A percentile compares a stretch with the other conserved stretches of the same genome.
Evolutionary conservation across 345 rosid genomes (phyloP).

Genomic region (Raphanus sativus): DNA sequence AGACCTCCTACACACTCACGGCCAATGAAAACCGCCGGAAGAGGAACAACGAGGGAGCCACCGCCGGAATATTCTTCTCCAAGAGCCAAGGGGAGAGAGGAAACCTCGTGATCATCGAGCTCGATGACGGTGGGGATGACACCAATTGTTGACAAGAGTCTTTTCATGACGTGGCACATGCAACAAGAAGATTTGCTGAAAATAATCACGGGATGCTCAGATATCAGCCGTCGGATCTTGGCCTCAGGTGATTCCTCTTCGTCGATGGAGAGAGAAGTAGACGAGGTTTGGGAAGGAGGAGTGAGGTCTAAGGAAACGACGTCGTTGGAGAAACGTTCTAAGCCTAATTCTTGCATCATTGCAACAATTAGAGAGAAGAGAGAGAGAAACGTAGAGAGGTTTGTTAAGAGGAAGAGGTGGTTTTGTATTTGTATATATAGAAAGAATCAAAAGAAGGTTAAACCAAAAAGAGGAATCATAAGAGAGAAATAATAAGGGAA

Average conservation of each 20-base stretch:
- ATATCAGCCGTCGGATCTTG: constrained; percentile 71
- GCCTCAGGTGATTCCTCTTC: constrained; percentile 69
- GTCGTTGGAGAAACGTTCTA: constrained; percentile 47
- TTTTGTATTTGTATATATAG: constrained; percentile 35
- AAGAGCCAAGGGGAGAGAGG: constrained; percentile 48
- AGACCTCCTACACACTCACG: constrained; percentile 84
- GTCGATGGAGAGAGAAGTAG: constrained; percentile 67
- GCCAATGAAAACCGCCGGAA: constrained; percentile 77
- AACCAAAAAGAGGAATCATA: constrained; percentile 20
- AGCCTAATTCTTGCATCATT: constrained; percentile 69
- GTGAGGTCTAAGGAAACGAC: constrained; percentile 51
- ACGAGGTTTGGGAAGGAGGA: constrained; percentile 43
- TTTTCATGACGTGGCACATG: constrained; percentile 97
- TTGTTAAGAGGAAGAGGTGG: constrained; percentile 16
- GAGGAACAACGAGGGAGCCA: constrained; percentile 33
- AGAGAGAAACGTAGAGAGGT: constrained; percentile 6
- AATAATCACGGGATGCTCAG: constrained; percentile 88
- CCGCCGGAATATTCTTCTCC: constrained; percentile 31
- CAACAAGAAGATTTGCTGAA: constrained; percentile 87
- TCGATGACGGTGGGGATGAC: constrained; percentile 93
- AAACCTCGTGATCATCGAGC: constrained; percentile 80
- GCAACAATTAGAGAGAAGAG: constrained; percentile 11
- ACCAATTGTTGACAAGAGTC: constrained; percentile 72
- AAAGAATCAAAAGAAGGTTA: constrained; percentile 27
- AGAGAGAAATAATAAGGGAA: not conserved